Evolutionary conservation across 129 eudicot species (phyloP).

Genomic region (Smallanthus sonchifolius): DNA sequence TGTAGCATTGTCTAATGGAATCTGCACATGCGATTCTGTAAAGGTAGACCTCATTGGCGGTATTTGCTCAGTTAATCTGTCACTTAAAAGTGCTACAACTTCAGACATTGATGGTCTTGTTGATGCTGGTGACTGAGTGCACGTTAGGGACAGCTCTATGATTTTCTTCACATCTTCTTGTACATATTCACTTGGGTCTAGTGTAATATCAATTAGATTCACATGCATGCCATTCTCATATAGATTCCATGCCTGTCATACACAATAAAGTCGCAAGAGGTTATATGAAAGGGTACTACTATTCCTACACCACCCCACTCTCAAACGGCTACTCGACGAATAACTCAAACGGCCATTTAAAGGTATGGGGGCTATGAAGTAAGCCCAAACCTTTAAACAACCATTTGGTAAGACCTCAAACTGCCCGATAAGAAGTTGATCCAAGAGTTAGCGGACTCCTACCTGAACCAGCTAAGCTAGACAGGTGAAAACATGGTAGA

Average conservation of each 20-base stretch:
- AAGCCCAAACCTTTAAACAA: too few species aligned
- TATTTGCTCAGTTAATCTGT: conserved; percentile 20
- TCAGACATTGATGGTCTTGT: conserved; percentile 69
- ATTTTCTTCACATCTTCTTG: conserved; percentile 46
- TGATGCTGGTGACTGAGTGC: conserved; percentile 58
- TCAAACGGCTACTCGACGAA: too few species aligned
- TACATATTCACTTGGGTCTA: conserved; percentile 40
- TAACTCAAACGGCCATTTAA: too few species aligned
- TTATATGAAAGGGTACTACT: too few species aligned
- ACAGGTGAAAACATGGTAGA: too few species aligned
- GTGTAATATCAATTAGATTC: conserved; percentile 39
- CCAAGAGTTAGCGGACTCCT: too few species aligned
- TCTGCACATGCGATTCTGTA: conserved; percentile 2
- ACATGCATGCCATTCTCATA: conserved; percentile 41
- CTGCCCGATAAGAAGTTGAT: too few species aligned
- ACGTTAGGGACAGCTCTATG: conserved; percentile 47
- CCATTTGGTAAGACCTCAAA: too few species aligned
- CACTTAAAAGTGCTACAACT: conserved; percentile 48
- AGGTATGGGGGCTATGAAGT: too few species aligned
- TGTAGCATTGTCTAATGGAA: background rate
- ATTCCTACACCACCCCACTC: too few species aligned
- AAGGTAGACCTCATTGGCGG: background rate
- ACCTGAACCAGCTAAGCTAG: too few species aligned
- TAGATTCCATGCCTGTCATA: conserved; percentile 58
- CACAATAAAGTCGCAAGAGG: background rate